phyloP scores from a whole-genome alignment of 257 asterid species.

The Salvia rosmarinus region DNA sequence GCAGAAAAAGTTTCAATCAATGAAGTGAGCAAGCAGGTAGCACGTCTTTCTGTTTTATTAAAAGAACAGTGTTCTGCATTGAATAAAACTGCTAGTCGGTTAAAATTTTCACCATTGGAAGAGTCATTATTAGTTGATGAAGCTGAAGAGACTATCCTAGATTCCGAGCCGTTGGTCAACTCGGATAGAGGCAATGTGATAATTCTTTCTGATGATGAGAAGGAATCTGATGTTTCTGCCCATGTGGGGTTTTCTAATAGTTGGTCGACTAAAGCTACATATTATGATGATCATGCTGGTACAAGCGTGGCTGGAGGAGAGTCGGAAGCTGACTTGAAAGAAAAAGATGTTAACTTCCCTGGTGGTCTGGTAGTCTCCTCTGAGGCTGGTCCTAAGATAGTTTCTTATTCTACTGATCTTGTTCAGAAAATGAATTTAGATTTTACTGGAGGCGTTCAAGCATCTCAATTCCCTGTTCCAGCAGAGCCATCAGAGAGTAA shows the following conservation, averaged over 20 bases:
- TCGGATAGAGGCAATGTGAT: constrained; percentile 48
- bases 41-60: constrained; percentile 70
- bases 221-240: constrained; percentile 52
- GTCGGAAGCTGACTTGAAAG: constrained; percentile 39
- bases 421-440: constrained; percentile 38
- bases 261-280: constrained; percentile 33
- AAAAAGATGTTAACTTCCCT: constrained; percentile 34
- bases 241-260: constrained; percentile 37
- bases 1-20: constrained; percentile 70
- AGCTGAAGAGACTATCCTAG: constrained; percentile 37
- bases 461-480: constrained; percentile 41
- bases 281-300: constrained; percentile 40
- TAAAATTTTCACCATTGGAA: constrained; percentile 40
- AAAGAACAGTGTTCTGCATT: constrained; percentile 44
- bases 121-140: constrained; percentile 40
- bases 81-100: constrained; percentile 33
- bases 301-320: constrained; percentile 40
- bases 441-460: constrained; percentile 34
- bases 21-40: constrained; percentile 63
- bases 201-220: constrained; percentile 72
- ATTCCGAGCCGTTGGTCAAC: constrained; percentile 40
- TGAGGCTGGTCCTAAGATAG: constrained; percentile 35
- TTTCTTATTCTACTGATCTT: constrained; percentile 40
- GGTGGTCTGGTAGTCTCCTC: constrained; percentile 35
- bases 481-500: constrained; percentile 41